These are phyloP conservation scores for Penicillium canescens DNA, from an alignment of 495 filamentous ascomycete genomes.

Conservation along the genomic window DNA sequence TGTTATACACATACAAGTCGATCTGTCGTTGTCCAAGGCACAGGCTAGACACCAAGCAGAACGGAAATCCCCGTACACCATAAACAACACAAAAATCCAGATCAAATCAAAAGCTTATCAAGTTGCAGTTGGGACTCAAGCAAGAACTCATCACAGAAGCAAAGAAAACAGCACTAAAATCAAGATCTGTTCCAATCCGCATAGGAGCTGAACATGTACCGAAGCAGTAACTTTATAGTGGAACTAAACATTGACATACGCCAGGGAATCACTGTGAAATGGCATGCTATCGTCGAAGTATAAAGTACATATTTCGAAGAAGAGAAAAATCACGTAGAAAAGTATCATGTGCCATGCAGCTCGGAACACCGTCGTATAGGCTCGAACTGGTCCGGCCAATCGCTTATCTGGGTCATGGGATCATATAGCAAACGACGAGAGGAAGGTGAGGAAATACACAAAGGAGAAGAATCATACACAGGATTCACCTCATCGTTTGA, in stretches of 20 bases:
- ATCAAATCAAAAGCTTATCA: background rate
- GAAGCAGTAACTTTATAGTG: constrained; percentile 6
- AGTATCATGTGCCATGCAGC: constrained; percentile 40
- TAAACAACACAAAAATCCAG: background rate
- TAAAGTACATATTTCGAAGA: constrained; percentile 33
- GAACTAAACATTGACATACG: constrained; percentile 22
- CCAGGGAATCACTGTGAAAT: constrained; percentile 29
- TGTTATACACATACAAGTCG: constrained; percentile 15
- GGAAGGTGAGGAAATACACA: constrained; percentile 22
- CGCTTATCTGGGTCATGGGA: constrained; percentile 46
- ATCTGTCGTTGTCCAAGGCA: background rate
- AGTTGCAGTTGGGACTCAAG: background rate
- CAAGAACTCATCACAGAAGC: background rate
- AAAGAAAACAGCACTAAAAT: background rate
- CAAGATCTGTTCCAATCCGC: background rate
- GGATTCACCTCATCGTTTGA: constrained; percentile 25
- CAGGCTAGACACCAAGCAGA: background rate
- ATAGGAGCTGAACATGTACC: constrained; percentile 6
- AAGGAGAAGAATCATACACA: constrained; percentile 37
- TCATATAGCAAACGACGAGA: constrained; percentile 33
- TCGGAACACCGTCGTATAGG: constrained; percentile 46
- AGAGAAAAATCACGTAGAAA: constrained; percentile 30
- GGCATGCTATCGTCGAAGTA: constrained; percentile 25
- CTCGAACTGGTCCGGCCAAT: constrained; percentile 40
- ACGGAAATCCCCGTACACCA: background rate